Evolutionary conservation across 768 basidiomycete genomes (phyloP), one percentile per base, ranked within the genome.

Genomic region (Amanita muscaria): DNA sequence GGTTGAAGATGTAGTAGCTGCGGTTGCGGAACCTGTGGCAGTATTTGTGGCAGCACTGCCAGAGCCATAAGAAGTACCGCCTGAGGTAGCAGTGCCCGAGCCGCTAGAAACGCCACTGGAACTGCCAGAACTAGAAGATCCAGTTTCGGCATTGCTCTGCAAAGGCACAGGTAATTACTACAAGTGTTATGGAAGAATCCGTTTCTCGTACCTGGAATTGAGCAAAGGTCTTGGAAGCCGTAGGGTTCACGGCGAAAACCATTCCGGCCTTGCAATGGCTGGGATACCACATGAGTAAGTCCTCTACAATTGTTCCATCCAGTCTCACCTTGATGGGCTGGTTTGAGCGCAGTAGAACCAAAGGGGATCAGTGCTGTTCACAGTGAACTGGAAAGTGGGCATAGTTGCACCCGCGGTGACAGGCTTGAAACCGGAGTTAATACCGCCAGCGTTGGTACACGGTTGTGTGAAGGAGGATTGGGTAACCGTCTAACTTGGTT

Each of bases 291-390:
- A 12, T 6, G 27, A 6, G 27, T 29, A 12, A 29, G 27, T 29
- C 27, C 12, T 6, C 27, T 29, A 12, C 27, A 6, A 29, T 29
- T n/a, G n/a, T n/a, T n/a, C n/a, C n/a, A n/a, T n/a, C 24, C 22
- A 43, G 31, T 30, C 11, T 40, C 34, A 42, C 42, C 60, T 39
- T 44, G 44, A 54, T 23, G 63, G 57, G 9, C 9, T 52, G 1
- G 63, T 66, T 59, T 80, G 77, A 14, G 64, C 66, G 50, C 77
- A 80, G 69, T 67, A 77, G 68, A 80, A 79, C 78, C 78, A 82
- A 19, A 78, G 58, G 9, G 79, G 75, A 2, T 63, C 51, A n/a
- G 65, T 59, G 14, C 63, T 59, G 54, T 75, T 63, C 8, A 44
- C 33, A 41, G 63, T 58, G 42, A 79, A 53, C 33, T 66, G 70